Base-by-base conservation (phyloP, 2,329 filamentous ascomycete genomes). In the Pyrenochaeta sp. region DNA sequence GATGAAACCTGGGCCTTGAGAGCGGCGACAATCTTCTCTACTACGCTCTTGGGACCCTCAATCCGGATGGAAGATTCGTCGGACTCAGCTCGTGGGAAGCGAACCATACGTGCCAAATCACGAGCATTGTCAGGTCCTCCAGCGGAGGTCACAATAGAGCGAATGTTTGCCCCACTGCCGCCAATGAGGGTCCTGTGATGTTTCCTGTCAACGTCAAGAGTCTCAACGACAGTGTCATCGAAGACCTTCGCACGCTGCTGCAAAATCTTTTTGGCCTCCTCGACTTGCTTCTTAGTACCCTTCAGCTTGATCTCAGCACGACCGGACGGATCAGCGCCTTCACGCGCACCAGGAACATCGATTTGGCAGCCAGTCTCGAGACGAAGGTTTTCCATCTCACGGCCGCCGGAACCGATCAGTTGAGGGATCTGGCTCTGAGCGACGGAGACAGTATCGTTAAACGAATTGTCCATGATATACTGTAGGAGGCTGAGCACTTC, bases 351-450 rank as follows among this genome's bases (percentile, higher is more conserved):
- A 27, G 95, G 95, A 48, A 99, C 91, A 74, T 98, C 94, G 65
- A 99, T 94, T 79, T 91, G 91, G 25, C 93, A 93, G 52, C 92
- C 92, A 47, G 92, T 96, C 54, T 87, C 83, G 64, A 93, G 88
- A 58, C 95, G 91, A 48, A 99, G 84, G 72, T 92, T 90, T 69
- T 98, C 95, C 85, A 99, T 92, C 68, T 92, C 93, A 68, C 90
- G 88, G 63, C 95, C 95, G 40, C 93, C 91, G 70, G 93, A 89
- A 49, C 95, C 95, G 69, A 99, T 98, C 64, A 99, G 82, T 19
- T 91, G 94, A n/a, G 93, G 93, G 56, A 99, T 84, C 77, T 98
- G 93, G 79, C 89, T 93, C 78, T 95, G 92, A 66, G 96, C 91
- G 34, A 99, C 92, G 12, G 90, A 88, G 13, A 99, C 88, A 12